These are phyloP conservation scores for Centella asiatica DNA, from an alignment of 129 eudicot genomes.

Conservation along the genomic window DNA sequence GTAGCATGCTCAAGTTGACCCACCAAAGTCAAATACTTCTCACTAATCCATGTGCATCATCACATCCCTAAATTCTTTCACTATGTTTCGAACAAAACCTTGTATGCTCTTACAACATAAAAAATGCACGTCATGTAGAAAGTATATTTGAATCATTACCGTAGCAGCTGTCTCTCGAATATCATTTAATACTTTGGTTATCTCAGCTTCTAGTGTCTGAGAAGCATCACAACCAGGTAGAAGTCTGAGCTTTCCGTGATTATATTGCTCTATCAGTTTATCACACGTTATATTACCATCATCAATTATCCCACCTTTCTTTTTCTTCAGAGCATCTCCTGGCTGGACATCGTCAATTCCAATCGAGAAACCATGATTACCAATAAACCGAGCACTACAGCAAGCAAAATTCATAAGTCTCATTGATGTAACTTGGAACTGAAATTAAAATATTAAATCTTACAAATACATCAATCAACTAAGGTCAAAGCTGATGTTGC, in stretches of 20 bases:
- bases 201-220: constrained; percentile 80
- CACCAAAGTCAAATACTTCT: too few species aligned
- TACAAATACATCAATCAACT: too few species aligned
- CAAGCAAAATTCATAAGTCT: constrained; percentile 14
- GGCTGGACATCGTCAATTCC: constrained; percentile 98
- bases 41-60: too few species aligned
- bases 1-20: too few species aligned
- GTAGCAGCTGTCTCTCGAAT: constrained; percentile 65
- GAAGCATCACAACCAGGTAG: constrained; percentile 86
- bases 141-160: constrained; percentile 24
- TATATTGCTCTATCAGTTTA: constrained; percentile 34
- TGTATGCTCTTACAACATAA: too few species aligned
- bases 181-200: constrained; percentile 47
- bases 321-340: constrained; percentile 38
- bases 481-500: too few species aligned
- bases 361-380: constrained; percentile 95
- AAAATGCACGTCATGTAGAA: too few species aligned
- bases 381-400: constrained; percentile 97
- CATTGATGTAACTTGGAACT: not conserved
- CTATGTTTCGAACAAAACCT: too few species aligned
- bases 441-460: too few species aligned
- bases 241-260: constrained; percentile 52
- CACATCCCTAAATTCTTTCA: too few species aligned
- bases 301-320: constrained; percentile 29
- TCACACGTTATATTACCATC: constrained; percentile 51